Conservation (phyloP, 2,329 filamentous ascomycete genomes). For the Niveomyces coronatus region DNA sequence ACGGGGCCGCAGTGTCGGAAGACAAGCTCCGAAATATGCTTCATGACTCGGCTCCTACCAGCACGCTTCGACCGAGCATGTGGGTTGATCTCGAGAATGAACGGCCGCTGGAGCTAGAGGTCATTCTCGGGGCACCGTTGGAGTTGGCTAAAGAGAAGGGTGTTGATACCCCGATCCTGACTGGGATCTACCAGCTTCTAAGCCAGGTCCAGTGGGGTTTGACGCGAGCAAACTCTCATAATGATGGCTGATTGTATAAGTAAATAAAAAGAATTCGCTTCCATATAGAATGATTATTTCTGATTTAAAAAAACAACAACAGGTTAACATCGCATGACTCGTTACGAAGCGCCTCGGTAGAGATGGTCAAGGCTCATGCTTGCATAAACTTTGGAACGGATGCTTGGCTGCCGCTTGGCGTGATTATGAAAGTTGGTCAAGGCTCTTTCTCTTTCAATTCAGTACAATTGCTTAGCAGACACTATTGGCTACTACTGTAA, state of each 20-base stretch:
- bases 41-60: constrained; percentile 6
- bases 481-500: too few species aligned
- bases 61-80: constrained; percentile 7
- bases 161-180: constrained; percentile 3
- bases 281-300: too few species aligned
- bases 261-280: too few species aligned
- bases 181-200: constrained; percentile 5
- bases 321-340: too few species aligned
- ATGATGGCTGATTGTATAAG: neutral
- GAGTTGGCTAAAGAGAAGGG: neutral
- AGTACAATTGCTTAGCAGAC: too few species aligned
- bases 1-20: constrained; percentile 4
- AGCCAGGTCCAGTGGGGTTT: constrained; percentile 4
- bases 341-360: too few species aligned
- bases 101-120: constrained; percentile 7
- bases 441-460: too few species aligned
- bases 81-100: constrained; percentile 6
- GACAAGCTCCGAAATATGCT: constrained; percentile 6
- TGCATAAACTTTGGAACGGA: too few species aligned
- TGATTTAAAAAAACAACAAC: too few species aligned
- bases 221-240: neutral
- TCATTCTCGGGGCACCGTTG: constrained; percentile 8
- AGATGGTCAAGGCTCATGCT: too few species aligned
- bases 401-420: too few species aligned
- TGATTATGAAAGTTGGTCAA: too few species aligned